These are phyloP conservation scores for Alternaria arbusti DNA, from an alignment of 2,329 filamentous ascomycete genomes.

Conservation along the genomic window DNA sequence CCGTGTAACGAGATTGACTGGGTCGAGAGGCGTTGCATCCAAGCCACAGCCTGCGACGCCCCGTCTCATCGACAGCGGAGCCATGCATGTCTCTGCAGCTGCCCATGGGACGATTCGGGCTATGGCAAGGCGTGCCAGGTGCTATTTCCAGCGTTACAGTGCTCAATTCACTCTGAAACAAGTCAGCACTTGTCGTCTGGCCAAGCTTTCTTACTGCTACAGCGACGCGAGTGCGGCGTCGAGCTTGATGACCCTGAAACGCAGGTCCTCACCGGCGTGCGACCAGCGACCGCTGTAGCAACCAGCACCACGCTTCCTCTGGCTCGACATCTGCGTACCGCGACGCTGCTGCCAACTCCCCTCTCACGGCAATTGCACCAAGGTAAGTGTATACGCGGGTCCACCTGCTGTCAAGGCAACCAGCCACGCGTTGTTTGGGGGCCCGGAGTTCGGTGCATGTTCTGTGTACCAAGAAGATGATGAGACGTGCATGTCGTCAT, in stretches of 20 bases:
- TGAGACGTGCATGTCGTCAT: conserved; percentile 24
- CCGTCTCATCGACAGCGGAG: background rate
- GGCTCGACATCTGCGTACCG: background rate
- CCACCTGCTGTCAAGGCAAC: conserved; percentile 14
- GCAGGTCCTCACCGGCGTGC: background rate
- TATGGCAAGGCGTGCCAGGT: background rate
- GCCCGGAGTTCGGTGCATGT: background rate
- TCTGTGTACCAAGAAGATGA: background rate
- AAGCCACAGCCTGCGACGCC: background rate
- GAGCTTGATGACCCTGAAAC: background rate
- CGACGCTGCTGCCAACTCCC: background rate
- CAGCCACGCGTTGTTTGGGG: conserved; percentile 4
- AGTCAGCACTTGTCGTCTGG: conserved; percentile 2
- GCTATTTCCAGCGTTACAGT: conserved; percentile 3
- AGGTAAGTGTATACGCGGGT: background rate
- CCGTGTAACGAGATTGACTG: background rate
- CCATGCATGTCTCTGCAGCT: background rate
- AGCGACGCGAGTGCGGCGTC: background rate
- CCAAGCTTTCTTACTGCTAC: conserved; percentile 4
- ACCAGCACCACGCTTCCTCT: background rate
- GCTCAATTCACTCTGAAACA: conserved; percentile 2
- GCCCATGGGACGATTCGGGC: background rate
- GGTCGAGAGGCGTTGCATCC: background rate
- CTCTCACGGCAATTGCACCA: background rate
- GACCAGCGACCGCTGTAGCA: background rate